Percentiles rank a stretch among this genome's conserved stretches.
These are phyloP conservation scores for Xylariaceae sp. DNA, from an alignment of 2,329 filamentous ascomycete species.

Conservation along the genomic window DNA sequence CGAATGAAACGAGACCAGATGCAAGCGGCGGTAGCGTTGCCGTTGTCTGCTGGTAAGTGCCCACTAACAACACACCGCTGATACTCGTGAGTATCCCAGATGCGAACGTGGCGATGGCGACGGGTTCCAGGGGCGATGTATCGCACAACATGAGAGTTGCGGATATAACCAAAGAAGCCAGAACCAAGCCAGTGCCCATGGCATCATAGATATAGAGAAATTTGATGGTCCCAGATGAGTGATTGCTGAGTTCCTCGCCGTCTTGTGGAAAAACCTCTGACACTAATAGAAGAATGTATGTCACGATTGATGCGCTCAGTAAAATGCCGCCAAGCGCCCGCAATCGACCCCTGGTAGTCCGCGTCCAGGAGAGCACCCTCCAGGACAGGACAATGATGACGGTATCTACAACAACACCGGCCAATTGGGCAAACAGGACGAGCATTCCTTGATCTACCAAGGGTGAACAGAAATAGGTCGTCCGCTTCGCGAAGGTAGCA, in stretches of 20 bases:
- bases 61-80: constrained; percentile 35
- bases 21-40: constrained; percentile 35
- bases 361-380: constrained; percentile 48
- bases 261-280: constrained; percentile 28
- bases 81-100: constrained; percentile 36
- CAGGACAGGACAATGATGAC: constrained; percentile 44
- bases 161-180: constrained; percentile 42
- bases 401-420: constrained; percentile 44
- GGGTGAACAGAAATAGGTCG: constrained; percentile 48
- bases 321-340: constrained; percentile 42
- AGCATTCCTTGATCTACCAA: constrained; percentile 36
- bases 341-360: constrained; percentile 44
- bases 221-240: constrained; percentile 34
- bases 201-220: constrained; percentile 46
- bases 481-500: constrained; percentile 36
- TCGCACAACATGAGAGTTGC: constrained; percentile 44
- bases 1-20: constrained; percentile 37
- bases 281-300: constrained; percentile 35
- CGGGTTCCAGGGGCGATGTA: constrained; percentile 40
- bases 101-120: constrained; percentile 40
- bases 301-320: constrained; percentile 36
- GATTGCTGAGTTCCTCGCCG: constrained; percentile 24
- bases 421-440: constrained; percentile 39
- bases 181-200: constrained; percentile 42
- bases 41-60: constrained; percentile 43